Evolutionary conservation across 495 filamentous ascomycete genomes (phyloP).

Genomic region (Rostrohypoxylon terebratum): DNA sequence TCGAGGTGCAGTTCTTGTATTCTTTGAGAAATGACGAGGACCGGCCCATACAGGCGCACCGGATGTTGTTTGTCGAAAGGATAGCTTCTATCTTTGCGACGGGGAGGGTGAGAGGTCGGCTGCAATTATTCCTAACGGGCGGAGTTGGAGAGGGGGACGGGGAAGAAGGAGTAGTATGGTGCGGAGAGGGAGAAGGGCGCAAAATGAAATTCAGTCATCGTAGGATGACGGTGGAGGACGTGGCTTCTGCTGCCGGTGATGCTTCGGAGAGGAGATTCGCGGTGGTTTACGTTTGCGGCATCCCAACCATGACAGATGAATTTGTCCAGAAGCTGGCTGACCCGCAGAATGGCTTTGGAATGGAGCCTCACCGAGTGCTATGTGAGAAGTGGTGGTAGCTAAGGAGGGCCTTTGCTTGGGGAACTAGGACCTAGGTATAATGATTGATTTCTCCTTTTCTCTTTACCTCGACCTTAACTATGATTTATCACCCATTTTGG

Average conservation of each 20-base stretch:
- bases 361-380: constrained; percentile 69
- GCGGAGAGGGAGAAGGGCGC: constrained; percentile 9
- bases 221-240: constrained; percentile 65
- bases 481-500: neutral
- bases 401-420: too few relatives aligned
- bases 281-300: constrained; percentile 83
- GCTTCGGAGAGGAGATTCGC: constrained; percentile 59
- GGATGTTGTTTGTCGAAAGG: constrained; percentile 61
- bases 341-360: constrained; percentile 58
- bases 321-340: constrained; percentile 68
- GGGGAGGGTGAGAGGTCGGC: constrained; percentile 43
- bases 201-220: constrained; percentile 57
- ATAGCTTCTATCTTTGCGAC: constrained; percentile 51
- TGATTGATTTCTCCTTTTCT: neutral
- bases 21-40: constrained; percentile 50
- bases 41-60: constrained; percentile 10
- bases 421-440: neutral
- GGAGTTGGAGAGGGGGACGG: constrained; percentile 9
- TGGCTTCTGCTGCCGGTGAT: constrained; percentile 60
- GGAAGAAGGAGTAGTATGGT: constrained; percentile 37
- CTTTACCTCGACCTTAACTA: neutral
- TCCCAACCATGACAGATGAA: constrained; percentile 82
- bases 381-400: constrained; percentile 90
- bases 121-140: constrained; percentile 54
- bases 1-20: constrained; percentile 56